Conservation (phyloP, 2,329 filamentous ascomycete genomes). For the Rugonectria rugulosa region DNA sequence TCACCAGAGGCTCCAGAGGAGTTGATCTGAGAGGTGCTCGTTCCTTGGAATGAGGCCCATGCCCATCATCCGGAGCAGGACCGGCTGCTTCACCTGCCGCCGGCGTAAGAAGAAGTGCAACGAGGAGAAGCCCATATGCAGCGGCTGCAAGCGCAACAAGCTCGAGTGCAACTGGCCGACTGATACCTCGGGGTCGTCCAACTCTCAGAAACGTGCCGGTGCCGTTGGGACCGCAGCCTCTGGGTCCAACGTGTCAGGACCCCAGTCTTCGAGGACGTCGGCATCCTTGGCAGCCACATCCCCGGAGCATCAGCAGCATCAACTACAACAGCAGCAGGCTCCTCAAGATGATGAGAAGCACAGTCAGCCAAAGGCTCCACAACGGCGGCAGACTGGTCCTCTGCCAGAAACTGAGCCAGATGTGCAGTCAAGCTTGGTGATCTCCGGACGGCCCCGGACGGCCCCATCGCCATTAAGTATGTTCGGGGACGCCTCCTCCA, state of each 20-base stretch:
- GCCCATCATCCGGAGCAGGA: conserved; percentile 47
- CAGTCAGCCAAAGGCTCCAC: conserved; percentile 14
- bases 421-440: conserved; percentile 15
- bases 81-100: conserved; percentile 58
- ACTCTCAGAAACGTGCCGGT: conserved; percentile 21
- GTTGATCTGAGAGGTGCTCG: neutral
- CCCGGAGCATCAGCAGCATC: conserved; percentile 18
- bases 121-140: conserved; percentile 60
- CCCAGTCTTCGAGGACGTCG: conserved; percentile 15
- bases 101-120: conserved; percentile 64
- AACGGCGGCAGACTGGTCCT: conserved; percentile 6
- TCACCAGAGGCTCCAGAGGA: neutral
- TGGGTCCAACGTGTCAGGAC: conserved; percentile 2
- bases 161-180: conserved; percentile 60
- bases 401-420: conserved; percentile 25
- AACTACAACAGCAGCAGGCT: conserved; percentile 3
- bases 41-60: conserved; percentile 37
- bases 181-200: conserved; percentile 23
- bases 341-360: conserved; percentile 8
- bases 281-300: conserved; percentile 25
- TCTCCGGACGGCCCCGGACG: conserved; percentile 10
- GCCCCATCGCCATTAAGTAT: conserved; percentile 11
- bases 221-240: conserved; percentile 6
- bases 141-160: conserved; percentile 60
- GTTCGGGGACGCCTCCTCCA: conserved; percentile 24